Evolutionary conservation across 2,329 filamentous ascomycete genomes (phyloP), one percentile per base, ranked within the genome.

Genomic region (Arthrobotrys sphaeroides): DNA sequence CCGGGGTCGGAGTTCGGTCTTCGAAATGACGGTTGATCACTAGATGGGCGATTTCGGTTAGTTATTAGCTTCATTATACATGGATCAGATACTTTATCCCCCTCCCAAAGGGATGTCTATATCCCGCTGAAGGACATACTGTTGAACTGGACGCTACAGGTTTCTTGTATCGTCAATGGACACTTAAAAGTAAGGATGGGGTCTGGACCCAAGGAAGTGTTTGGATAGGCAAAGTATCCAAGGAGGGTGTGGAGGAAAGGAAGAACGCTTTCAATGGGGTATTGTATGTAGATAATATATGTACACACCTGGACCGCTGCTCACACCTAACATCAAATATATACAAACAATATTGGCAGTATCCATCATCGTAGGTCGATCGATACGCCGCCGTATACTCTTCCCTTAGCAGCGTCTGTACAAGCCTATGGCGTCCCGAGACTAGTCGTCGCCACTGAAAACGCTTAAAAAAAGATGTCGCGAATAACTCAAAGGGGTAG

Each of bases 291-390:
- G n/a, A 38, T 38, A 38, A 38, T n/a, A 38, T 55, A 55, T 55
- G 51, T 38, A 55, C 51, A 55, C 51, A 38, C 51, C 31, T 55
- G 51, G 16, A 1, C 36, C 10, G 10, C 31, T 55, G 18, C 31
- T 38, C 18, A 36, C 51, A 24, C 22, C 10, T n/a, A 20, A 38
- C 31, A 24, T 38, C 51, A 24, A 38, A 55, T 55, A 55, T 55
- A 55, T 55, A 55, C 51, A 55, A 33, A 38, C 51, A 55, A 55
- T 38, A 55, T 55, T 36, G 38, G 18, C 18, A 55, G 3, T 5
- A 7, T 3, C 18, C 31, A 22, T 16, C 18, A n/a, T n/a, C n/a
- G n/a, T n/a, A n/a, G n/a, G n/a, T n/a, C n/a, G n/a, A n/a, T n/a
- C 16, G 16, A 38, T 13, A 55, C 13, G n/a, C n/a, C 20, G 10